Base-by-base conservation (phyloP, 176 grass and related monocot genomes). In the Ensete ventricosum region DNA sequence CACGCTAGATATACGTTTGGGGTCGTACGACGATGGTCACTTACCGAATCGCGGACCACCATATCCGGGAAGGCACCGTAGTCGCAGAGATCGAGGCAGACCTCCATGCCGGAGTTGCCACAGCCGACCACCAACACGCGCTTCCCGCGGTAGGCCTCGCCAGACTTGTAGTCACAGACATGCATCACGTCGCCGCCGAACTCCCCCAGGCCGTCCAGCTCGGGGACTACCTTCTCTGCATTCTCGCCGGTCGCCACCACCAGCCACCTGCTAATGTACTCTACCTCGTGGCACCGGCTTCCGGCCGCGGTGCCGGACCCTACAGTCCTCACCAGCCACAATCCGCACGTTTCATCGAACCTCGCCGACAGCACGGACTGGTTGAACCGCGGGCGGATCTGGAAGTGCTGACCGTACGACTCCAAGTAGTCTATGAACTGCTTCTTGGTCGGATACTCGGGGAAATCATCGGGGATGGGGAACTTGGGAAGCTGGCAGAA, bases 21-120 rank as follows among this genome's bases (percentile, higher is more conserved):
- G 34, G 34, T 43, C 34, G 34, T 43, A 53, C 14, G 20, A 43
- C 7, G 55, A 72, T 8, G n/a, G 49, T 9, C 43, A 79, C 88
- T 88, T 81, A 96, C 92, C 71, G 88, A 83, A 67, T 91, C 88
- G 73, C 92, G 73, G 60, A 91, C 84, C 68, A 96, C 92, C 88
- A 96, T 96, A 62, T 79, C 75, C 11, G 92, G 86, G 71, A 85
- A 84, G 72, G 92, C 88, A 82, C 83, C 81, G 75, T 91, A 78
- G 63, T 89, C 82, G 69, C 86, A 96, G 79, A 96, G 92, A 70
- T 96, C 92, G 16, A 96, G 79, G 76, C 88, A 87, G 64, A 89
- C 83, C 86, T 96, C 92, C 92, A 96, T 96, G 74, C 92, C 92
- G 6, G 92, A 96, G 84, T 91, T 96, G 8, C 92, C 86, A 11